A percentile compares a stretch with the other conserved stretches of the same genome.
phyloP scores from a whole-genome alignment of 2,329 filamentous ascomycete species.

The Penicillium sp. region DNA sequence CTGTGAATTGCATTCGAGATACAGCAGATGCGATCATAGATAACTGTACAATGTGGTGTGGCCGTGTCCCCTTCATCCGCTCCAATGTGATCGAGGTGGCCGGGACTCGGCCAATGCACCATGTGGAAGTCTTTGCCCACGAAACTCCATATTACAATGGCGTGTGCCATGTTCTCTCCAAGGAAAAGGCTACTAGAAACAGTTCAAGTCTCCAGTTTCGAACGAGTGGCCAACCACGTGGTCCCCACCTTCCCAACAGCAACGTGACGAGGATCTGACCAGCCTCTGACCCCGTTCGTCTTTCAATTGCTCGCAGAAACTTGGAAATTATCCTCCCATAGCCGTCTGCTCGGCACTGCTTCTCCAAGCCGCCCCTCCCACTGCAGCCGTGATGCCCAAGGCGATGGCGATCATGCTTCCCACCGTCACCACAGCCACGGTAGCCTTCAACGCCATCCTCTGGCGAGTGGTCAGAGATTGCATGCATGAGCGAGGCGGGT shows the following conservation, averaged over 20 bases:
- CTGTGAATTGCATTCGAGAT: not conserved
- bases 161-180: not conserved
- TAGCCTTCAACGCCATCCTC: slow-evolving; percentile 38
- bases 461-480: slow-evolving; percentile 35
- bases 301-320: not conserved
- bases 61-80: not conserved
- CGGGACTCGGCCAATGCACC: not conserved
- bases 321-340: slow-evolving; percentile 21
- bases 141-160: not conserved
- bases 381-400: slow-evolving; percentile 44
- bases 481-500: slow-evolving; percentile 36
- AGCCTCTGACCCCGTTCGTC: not conserved
- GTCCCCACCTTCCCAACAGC: not conserved
- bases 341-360: slow-evolving; percentile 30
- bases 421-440: slow-evolving; percentile 43
- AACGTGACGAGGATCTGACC: slow-evolving; percentile 5
- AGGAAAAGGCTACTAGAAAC: not conserved
- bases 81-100: not conserved
- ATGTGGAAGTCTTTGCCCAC: not conserved
- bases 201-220: not conserved
- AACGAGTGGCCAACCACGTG: not conserved
- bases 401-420: slow-evolving; percentile 47
- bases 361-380: slow-evolving; percentile 46
- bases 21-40: not conserved
- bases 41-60: not conserved